These are phyloP conservation scores for Cytospora mali DNA, from an alignment of 2,329 filamentous ascomycete species.

Conservation along the genomic window DNA sequence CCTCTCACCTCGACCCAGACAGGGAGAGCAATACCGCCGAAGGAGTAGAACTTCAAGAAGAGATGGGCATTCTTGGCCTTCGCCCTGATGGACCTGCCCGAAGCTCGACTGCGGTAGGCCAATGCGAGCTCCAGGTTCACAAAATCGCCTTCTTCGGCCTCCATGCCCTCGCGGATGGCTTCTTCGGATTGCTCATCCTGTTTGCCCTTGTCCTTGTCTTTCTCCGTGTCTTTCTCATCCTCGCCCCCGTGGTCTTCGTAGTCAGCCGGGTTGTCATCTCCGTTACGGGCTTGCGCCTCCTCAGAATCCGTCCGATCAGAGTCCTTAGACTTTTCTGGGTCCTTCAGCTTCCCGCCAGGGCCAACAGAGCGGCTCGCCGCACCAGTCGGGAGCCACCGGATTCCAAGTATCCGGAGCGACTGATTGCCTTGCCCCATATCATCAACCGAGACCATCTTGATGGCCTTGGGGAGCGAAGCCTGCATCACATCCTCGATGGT, in stretches of 20 bases:
- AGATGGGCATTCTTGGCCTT: slow-evolving; percentile 75
- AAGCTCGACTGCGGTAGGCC: slow-evolving; percentile 68
- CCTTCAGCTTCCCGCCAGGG: slow-evolving; percentile 59
- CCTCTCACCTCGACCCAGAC: slow-evolving; percentile 77
- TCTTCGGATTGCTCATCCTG: slow-evolving; percentile 43
- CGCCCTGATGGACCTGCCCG: slow-evolving; percentile 59
- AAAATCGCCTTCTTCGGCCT: slow-evolving; percentile 77
- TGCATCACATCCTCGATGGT: slow-evolving; percentile 82
- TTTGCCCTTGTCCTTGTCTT: slow-evolving; percentile 39
- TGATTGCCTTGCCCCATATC: slow-evolving; percentile 77
- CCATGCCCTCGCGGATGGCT: slow-evolving; percentile 61
- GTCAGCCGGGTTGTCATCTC: slow-evolving; percentile 39
- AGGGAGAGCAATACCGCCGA: slow-evolving; percentile 55
- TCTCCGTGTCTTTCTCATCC: slow-evolving; percentile 36
- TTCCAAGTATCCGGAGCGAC: slow-evolving; percentile 68
- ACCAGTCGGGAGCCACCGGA: slow-evolving; percentile 72
- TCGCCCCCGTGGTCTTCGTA: slow-evolving; percentile 35
- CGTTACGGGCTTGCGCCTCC: slow-evolving; percentile 34
- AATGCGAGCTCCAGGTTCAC: slow-evolving; percentile 77
- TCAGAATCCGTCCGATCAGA: slow-evolving; percentile 52
- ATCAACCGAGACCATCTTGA: slow-evolving; percentile 75
- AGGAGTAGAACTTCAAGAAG: slow-evolving; percentile 70
- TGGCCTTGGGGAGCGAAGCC: slow-evolving; percentile 67
- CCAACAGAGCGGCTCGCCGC: slow-evolving; percentile 66
- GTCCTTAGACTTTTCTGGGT: slow-evolving; percentile 40